Evolutionary conservation across 2,329 filamentous ascomycete genomes (phyloP).

Genomic region (Atkinsonella texensis): DNA sequence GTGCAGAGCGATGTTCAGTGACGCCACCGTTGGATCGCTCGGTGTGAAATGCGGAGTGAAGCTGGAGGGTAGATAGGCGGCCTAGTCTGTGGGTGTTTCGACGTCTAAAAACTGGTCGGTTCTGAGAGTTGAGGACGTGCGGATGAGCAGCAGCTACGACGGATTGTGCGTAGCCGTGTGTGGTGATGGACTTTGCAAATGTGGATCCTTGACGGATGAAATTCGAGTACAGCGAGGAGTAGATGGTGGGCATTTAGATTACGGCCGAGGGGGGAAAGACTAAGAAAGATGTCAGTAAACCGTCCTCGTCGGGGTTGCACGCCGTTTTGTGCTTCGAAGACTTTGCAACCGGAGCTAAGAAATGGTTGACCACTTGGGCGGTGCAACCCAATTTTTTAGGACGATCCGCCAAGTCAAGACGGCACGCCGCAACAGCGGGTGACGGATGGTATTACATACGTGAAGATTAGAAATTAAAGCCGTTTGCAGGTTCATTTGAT

Average conservation of each 20-base stretch:
- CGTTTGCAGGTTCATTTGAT: slow-evolving; percentile 98
- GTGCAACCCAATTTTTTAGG: neutral
- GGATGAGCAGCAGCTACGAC: slow-evolving; percentile 87
- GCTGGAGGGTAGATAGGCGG: slow-evolving; percentile 44
- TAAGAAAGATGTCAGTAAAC: slow-evolving; percentile 12
- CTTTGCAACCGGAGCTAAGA: no score
- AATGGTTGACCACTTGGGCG: neutral
- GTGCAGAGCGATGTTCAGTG: slow-evolving; percentile 42
- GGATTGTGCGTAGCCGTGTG: slow-evolving; percentile 95
- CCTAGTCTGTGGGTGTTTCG: slow-evolving; percentile 43
- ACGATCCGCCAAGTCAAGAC: neutral
- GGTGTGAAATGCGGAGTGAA: slow-evolving; percentile 67
- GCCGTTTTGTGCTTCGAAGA: neutral
- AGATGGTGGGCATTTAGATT: slow-evolving; percentile 82
- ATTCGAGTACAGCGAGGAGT: slow-evolving; percentile 57
- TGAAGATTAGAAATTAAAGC: slow-evolving; percentile 45
- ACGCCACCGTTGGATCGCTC: slow-evolving; percentile 38
- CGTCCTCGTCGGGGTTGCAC: neutral
- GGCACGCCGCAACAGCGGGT: neutral
- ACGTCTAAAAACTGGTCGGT: slow-evolving; percentile 49
- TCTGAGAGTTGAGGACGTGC: slow-evolving; percentile 63
- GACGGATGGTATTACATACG: slow-evolving; percentile 38
- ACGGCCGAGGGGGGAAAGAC: slow-evolving; percentile 47
- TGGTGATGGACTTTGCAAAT: slow-evolving; percentile 80
- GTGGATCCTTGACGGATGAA: slow-evolving; percentile 92